Conservation (phyloP, 1,284 basidiomycete genomes). For the Tilletia walkeri region DNA sequence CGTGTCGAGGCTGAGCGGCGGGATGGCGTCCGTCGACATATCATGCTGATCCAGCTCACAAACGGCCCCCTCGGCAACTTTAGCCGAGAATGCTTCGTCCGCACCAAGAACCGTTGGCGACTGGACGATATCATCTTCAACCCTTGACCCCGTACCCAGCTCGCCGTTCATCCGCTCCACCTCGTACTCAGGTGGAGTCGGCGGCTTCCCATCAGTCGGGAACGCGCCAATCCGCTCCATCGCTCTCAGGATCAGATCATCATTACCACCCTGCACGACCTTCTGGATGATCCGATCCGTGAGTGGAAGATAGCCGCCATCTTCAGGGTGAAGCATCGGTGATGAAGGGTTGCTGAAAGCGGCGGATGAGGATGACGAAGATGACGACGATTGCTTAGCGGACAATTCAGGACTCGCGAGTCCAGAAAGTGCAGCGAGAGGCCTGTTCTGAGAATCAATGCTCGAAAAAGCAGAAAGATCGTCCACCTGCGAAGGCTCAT, state of each 20-base stretch:
- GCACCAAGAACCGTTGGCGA: background rate
- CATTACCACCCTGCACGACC: background rate
- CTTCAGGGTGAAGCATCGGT: background rate
- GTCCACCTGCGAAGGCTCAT: background rate
- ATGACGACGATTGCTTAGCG: background rate
- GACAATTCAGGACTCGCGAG: background rate
- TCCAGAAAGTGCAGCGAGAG: background rate
- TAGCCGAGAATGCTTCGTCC: background rate
- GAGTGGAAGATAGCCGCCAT: background rate
- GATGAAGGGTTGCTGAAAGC: slow-evolving; percentile 1
- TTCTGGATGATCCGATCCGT: background rate
- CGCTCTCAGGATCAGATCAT: slow-evolving; percentile 9
- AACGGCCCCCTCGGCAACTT: background rate
- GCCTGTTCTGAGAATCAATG: background rate
- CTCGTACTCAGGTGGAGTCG: background rate
- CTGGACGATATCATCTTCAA: background rate
- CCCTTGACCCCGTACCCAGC: background rate
- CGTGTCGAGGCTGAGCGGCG: background rate
- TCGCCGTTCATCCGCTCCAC: background rate
- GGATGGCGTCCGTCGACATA: slow-evolving; percentile 1
- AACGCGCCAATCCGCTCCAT: slow-evolving; percentile 6
- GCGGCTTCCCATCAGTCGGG: background rate
- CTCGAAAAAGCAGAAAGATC: slow-evolving; percentile 1
- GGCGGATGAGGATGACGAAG: background rate
- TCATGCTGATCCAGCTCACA: background rate